phyloP scores from a whole-genome alignment of 768 basidiomycete genomes.

The Termitomyces sp. region DNA sequence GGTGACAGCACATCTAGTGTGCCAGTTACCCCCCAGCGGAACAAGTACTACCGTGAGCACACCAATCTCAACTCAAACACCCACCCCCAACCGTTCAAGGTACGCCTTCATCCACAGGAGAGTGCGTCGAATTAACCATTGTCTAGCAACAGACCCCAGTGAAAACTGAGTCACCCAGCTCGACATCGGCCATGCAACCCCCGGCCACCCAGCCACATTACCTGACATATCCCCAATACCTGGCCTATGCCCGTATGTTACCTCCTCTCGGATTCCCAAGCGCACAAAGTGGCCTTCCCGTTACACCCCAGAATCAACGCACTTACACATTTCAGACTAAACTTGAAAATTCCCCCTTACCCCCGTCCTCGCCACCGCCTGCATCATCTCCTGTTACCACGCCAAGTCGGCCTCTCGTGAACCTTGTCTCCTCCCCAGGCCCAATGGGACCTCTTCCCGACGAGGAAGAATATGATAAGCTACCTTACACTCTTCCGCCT shows the following conservation, averaged over 20 bases:
- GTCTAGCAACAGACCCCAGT: slow-evolving; percentile 20
- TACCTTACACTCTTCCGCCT: slow-evolving; percentile 75
- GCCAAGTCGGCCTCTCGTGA: slow-evolving; percentile 53
- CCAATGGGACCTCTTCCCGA: slow-evolving; percentile 63
- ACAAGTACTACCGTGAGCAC: slow-evolving; percentile 57
- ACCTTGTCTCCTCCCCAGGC: slow-evolving; percentile 81
- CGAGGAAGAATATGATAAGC: slow-evolving; percentile 58
- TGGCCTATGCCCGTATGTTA: slow-evolving; percentile 20
- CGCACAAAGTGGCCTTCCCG: slow-evolving; percentile 29
- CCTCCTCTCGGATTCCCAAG: slow-evolving; percentile 27
- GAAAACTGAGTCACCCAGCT: slow-evolving; percentile 42
- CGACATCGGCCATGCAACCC: slow-evolving; percentile 25
- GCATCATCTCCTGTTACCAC: slow-evolving; percentile 60
- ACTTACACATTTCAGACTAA: slow-evolving; percentile 27
- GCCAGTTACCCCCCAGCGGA: slow-evolving; percentile 55
- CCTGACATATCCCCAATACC: slow-evolving; percentile 35
- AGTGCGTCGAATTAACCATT: slow-evolving; percentile 10
- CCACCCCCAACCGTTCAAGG: slow-evolving; percentile 21
- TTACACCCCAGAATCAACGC: slow-evolving; percentile 46
- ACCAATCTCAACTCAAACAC: slow-evolving; percentile 28
- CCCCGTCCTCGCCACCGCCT: slow-evolving; percentile 55
- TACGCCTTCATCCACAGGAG: slow-evolving; percentile 13
- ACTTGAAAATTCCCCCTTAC: slow-evolving; percentile 41
- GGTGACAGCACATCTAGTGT: slow-evolving; percentile 15
- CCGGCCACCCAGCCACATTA: slow-evolving; percentile 21